phyloP scores from a whole-genome alignment of 805 yeast genomes.

The Metschnikowia borealis region DNA sequence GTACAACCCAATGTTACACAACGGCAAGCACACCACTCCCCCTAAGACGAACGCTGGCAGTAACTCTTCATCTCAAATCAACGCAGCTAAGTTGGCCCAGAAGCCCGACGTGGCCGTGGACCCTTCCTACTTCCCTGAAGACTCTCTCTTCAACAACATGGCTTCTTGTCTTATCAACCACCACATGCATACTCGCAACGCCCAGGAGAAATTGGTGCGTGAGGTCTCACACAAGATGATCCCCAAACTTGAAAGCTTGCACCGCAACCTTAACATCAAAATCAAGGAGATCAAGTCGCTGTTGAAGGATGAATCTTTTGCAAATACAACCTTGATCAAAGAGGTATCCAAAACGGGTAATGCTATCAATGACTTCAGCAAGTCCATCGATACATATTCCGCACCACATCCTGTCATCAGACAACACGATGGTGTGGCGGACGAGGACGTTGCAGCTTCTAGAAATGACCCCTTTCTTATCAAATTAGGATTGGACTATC shows the following conservation, averaged over 20 bases:
- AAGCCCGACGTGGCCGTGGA: constrained; percentile 21
- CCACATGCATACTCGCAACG: constrained; percentile 27
- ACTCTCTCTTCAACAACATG: constrained; percentile 24
- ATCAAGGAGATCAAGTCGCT: constrained; percentile 40
- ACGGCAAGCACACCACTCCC: constrained; percentile 2
- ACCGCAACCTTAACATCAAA: constrained; percentile 32
- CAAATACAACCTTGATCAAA: constrained; percentile 30
- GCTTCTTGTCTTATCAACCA: constrained; percentile 34
- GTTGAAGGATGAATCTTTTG: constrained; percentile 39
- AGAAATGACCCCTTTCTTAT: constrained; percentile 41
- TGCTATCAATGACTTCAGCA: constrained; percentile 37
- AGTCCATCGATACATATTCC: constrained; percentile 32
- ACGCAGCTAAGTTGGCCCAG: constrained; percentile 17
- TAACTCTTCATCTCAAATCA: constrained; percentile 4
- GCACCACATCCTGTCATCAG: constrained; percentile 29
- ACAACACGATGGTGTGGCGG: constrained; percentile 20
- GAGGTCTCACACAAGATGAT: constrained; percentile 32
- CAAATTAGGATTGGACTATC: constrained; percentile 37
- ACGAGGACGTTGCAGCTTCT: constrained; percentile 25
- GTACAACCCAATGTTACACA: not conserved
- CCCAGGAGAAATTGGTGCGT: constrained; percentile 26
- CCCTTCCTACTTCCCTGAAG: constrained; percentile 22
- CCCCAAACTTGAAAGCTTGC: constrained; percentile 35
- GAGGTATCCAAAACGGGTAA: constrained; percentile 58
- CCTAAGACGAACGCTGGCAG: not conserved